phyloP scores from a whole-genome alignment of 2,329 filamentous ascomycete genomes.

The Xylariaceae sp. region DNA sequence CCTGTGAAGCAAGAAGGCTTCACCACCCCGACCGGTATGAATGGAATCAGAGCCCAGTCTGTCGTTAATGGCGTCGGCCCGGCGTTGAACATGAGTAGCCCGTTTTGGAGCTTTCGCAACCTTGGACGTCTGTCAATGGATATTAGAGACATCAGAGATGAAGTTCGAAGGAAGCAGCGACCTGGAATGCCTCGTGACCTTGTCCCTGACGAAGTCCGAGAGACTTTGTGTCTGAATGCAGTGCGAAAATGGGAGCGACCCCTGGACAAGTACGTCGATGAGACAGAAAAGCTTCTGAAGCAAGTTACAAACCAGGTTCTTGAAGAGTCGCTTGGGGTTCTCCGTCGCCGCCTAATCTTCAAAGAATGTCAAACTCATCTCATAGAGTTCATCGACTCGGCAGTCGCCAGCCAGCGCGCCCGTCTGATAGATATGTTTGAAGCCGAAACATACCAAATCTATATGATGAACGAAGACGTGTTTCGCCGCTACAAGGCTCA shows the following conservation, averaged over 20 bases:
- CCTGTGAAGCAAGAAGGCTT: conserved; percentile 38
- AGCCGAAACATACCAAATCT: conserved; percentile 52
- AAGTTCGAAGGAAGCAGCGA: conserved; percentile 51
- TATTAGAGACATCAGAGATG: conserved; percentile 47
- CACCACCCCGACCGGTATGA: conserved; percentile 12
- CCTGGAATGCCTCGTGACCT: conserved; percentile 54
- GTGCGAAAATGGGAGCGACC: conserved; percentile 56
- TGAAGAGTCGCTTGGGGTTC: conserved; percentile 40
- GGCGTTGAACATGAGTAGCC: conserved; percentile 14
- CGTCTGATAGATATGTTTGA: conserved; percentile 44
- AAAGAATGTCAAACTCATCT: conserved; percentile 43
- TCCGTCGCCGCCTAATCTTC: conserved; percentile 49
- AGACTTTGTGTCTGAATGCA: conserved; percentile 52
- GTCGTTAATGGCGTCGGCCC: conserved; percentile 9
- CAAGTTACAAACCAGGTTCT: conserved; percentile 45
- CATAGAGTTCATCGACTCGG: conserved; percentile 40
- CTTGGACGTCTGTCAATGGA: conserved; percentile 42
- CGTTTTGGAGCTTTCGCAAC: conserved; percentile 37
- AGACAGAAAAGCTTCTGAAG: conserved; percentile 47
- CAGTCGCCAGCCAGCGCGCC: conserved; percentile 32
- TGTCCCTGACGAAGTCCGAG: conserved; percentile 57
- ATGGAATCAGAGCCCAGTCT: conserved; percentile 25
- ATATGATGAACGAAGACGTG: conserved; percentile 52
- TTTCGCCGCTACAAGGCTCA: conserved; percentile 43
- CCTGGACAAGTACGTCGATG: conserved; percentile 44